Evolutionary conservation across 352 stramenopile species (phyloP), one percentile per base, ranked within the genome.

Genomic region (Globisporangium acanthophoron): DNA sequence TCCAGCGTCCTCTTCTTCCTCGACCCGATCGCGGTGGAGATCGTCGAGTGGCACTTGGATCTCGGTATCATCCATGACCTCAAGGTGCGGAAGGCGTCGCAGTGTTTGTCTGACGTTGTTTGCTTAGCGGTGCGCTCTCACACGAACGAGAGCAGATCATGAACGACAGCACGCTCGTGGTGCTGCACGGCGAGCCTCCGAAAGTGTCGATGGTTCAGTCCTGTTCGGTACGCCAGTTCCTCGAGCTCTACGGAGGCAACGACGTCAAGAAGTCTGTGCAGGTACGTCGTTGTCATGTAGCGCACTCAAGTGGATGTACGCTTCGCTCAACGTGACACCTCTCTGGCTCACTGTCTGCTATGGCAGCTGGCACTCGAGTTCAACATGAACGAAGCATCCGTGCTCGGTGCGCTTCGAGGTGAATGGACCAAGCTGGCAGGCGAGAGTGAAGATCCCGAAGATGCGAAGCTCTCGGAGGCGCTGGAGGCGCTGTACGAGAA

Each of bases 1-100:
- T 87, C 82, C 15, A 91, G 80, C 33, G 82, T 91, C 7, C 41
- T 95, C 3, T 92, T 95, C 59, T 88, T 95, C 48, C 57, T 95
- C 18, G 84, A 95, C 40, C 86, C 86, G 3, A 80, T 87, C 48
- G 79, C 76, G 0, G 83, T 94, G 3, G 83, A 95, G 64, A 90
- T 95, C 37, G 79, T 92, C 6, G 86, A 95, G 55, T 94, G 86
- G 82, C 86, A 95, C 62, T 59, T 95, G 33, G 86, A 95, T 66
- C 70, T 95, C 44, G 86, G 86, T 16, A 77, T 85, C 11, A 90
- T 95, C 33, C 84, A 92, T 46, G 86, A 95, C 56, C 64, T 94
- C 21, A 91, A 92, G 75, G 85, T 91, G 66, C 24, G 37, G 27
- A 35, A 16, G 12, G 24, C 16, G 4, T 24, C 27, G 49, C 13